Conservation (phyloP, 139 green algal species). For the Gonium pectorale region DNA sequence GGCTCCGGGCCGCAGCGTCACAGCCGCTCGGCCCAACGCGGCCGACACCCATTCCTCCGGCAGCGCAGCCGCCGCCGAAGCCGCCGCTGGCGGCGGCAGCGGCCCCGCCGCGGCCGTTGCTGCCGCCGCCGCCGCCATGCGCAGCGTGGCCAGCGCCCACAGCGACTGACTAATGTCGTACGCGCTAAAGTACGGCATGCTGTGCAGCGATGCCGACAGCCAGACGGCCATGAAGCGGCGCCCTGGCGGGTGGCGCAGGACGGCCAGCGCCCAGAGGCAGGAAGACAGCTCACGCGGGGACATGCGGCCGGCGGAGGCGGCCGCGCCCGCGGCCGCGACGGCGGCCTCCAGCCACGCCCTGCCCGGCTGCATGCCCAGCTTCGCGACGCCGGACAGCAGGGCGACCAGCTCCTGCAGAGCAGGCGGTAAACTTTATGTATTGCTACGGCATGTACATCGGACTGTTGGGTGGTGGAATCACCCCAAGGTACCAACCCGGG, state of each 20-base stretch:
- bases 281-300: conserved; percentile 24
- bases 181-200: neutral
- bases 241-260: conserved; percentile 28
- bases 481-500: too few relatives aligned
- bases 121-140: neutral
- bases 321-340: neutral
- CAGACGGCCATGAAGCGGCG: conserved; percentile 37
- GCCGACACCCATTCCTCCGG: neutral
- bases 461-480: too few relatives aligned
- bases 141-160: conserved; percentile 17
- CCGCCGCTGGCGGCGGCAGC: neutral
- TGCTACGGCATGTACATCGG: too few relatives aligned
- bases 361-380: neutral
- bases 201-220: neutral
- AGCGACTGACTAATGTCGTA: conserved; percentile 39
- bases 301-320: neutral
- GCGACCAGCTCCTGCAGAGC: conserved; percentile 9
- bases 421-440: too few relatives aligned
- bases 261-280: conserved; percentile 43
- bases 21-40: neutral
- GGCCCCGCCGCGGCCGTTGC: neutral
- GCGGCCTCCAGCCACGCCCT: neutral
- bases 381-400: neutral
- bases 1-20: neutral
- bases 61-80: neutral